Evolutionary conservation across 768 basidiomycete genomes (phyloP).

Genomic region (Tricholoma sp.): DNA sequence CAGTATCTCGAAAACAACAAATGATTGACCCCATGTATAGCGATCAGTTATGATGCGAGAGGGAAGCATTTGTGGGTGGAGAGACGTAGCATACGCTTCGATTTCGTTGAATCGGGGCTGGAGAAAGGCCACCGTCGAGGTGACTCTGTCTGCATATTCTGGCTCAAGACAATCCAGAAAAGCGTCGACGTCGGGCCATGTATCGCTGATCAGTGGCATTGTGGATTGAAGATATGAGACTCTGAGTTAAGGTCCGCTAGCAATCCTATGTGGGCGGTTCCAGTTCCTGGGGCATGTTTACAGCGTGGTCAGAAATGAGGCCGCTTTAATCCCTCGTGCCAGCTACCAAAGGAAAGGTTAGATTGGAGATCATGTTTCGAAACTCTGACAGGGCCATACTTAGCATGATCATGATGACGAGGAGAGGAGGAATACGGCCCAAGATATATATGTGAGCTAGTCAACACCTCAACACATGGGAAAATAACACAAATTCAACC

Average conservation of each 20-base stretch:
- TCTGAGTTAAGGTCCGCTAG: neutral
- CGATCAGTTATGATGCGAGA: slow-evolving; percentile 28
- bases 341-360: neutral
- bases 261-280: neutral
- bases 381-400: neutral
- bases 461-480: neutral
- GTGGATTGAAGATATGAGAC: neutral
- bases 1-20: slow-evolving; percentile 32
- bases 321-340: neutral
- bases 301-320: neutral
- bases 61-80: slow-evolving; percentile 25
- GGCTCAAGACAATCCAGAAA: slow-evolving; percentile 30
- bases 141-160: slow-evolving; percentile 29
- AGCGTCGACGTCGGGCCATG: slow-evolving; percentile 32
- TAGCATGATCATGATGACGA: too few relatives aligned
- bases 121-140: slow-evolving; percentile 31
- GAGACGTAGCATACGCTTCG: slow-evolving; percentile 28
- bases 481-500: too few relatives aligned
- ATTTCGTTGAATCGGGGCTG: slow-evolving; percentile 25
- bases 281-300: neutral
- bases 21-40: slow-evolving; percentile 39
- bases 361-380: neutral
- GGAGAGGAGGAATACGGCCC: too few relatives aligned
- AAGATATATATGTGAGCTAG: neutral
- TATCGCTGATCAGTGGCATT: slow-evolving; percentile 30